Percentiles rank a stretch among this genome's conserved stretches.
Evolutionary conservation across 2,329 filamentous ascomycete species (phyloP).

Genomic region (Phymatotrichopsis omnivora): DNA sequence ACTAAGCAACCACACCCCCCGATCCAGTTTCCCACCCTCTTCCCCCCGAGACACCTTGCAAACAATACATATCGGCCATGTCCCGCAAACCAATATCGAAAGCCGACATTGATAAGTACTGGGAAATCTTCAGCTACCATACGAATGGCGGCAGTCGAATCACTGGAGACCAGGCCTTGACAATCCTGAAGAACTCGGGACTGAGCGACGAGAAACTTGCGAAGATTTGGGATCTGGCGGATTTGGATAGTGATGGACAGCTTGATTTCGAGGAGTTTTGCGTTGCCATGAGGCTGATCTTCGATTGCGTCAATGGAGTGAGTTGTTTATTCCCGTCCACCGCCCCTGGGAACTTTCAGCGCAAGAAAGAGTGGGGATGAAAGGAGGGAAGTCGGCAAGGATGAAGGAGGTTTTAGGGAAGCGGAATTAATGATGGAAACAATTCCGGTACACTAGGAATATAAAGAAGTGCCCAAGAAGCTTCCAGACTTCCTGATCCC

Average conservation of each 20-base stretch:
- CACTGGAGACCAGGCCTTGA: constrained; percentile 58
- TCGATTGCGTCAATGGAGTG: constrained; percentile 92
- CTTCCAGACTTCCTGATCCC: constrained; percentile 96
- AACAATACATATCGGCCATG: constrained; percentile 30
- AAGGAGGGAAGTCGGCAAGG: constrained; percentile 9
- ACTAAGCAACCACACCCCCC: too few relatives aligned
- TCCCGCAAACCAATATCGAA: constrained; percentile 29
- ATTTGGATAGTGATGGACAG: constrained; percentile 94
- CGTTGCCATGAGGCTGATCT: constrained; percentile 95
- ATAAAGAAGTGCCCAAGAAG: constrained; percentile 70
- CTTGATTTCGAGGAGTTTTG: constrained; percentile 99
- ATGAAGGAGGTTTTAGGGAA: background rate
- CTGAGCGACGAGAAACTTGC: constrained; percentile 79
- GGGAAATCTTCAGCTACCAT: constrained; percentile 67
- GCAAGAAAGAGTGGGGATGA: background rate
- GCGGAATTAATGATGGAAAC: background rate
- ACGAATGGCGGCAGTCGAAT: constrained; percentile 54
- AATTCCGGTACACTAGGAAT: constrained; percentile 73
- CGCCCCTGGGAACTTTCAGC: background rate
- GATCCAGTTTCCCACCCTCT: constrained; percentile 8
- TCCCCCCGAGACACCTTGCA: background rate
- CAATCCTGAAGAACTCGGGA: constrained; percentile 62
- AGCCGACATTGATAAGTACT: constrained; percentile 62
- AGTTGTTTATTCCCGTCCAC: constrained; percentile 32
- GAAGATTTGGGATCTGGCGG: constrained; percentile 90